A percentile compares a stretch with the other conserved stretches of the same genome.
Conservation (phyloP, 257 asterid genomes). For the Fraxinus excelsior region DNA sequence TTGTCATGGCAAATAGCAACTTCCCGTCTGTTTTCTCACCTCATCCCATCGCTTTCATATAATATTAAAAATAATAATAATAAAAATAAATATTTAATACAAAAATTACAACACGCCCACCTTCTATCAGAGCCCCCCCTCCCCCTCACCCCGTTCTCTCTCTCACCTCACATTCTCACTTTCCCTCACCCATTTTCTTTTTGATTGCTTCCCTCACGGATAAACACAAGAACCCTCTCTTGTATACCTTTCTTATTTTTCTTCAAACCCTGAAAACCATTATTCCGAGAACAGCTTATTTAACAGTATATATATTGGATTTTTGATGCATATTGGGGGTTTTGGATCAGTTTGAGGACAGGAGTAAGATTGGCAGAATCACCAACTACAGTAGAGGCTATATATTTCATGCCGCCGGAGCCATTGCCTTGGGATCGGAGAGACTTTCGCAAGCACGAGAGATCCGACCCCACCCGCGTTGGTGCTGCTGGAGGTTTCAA, state of each 20-base stretch:
- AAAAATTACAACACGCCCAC: not conserved
- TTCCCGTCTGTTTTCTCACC: not conserved
- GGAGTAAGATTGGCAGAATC: not conserved
- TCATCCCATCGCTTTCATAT: not conserved
- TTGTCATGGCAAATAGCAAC: not conserved
- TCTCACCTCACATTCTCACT: not conserved
- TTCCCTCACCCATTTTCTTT: not conserved
- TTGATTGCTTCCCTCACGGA: not conserved
- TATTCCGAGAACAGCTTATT: not conserved
- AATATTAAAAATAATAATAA: not conserved
- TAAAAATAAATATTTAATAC: not conserved
- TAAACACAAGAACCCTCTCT: not conserved
- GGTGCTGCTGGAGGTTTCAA: constrained; percentile 62
- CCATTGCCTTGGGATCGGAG: constrained; percentile 96
- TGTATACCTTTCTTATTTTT: not conserved
- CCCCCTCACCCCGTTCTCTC: not conserved
- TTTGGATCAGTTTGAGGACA: not conserved
- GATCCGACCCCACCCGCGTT: constrained; percentile 56
- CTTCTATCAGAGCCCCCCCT: not conserved
- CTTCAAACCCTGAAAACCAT: not conserved
- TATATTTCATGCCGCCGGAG: constrained; percentile 86
- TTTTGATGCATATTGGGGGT: not conserved
- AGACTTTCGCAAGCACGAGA: constrained; percentile 86
- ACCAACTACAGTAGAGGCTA: not conserved
- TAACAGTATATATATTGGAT: not conserved